phyloP scores from a whole-genome alignment of 257 asterid genomes.

The Hygrophila difformis region DNA sequence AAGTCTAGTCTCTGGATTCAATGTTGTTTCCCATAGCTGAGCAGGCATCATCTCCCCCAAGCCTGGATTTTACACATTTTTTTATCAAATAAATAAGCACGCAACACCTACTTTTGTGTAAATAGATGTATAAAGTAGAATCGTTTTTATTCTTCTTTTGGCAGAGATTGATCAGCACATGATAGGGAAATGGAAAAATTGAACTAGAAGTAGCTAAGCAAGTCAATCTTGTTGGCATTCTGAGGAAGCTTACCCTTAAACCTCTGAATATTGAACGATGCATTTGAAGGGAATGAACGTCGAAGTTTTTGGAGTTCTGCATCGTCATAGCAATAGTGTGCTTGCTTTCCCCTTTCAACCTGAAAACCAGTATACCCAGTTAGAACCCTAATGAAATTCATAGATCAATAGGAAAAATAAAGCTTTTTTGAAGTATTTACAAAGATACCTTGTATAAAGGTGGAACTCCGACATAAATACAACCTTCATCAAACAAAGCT shows the following conservation, averaged over 20 bases:
- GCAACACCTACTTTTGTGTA: too few relatives aligned
- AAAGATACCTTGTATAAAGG: conserved; percentile 81
- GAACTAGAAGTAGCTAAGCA: too few relatives aligned
- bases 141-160: too few relatives aligned
- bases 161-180: too few relatives aligned
- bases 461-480: conserved; percentile 95
- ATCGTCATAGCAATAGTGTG: conserved; percentile 78
- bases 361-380: too few relatives aligned
- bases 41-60: conserved; percentile 99
- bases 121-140: too few relatives aligned
- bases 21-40: conserved; percentile 98
- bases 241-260: conserved; percentile 58
- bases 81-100: conserved; percentile 2
- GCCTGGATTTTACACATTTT: conserved; percentile 51
- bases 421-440: conserved; percentile 1
- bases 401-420: conserved; percentile 2
- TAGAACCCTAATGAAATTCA: too few relatives aligned
- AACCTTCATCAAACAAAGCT: conserved; percentile 91
- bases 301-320: conserved; percentile 60
- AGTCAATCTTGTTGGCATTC: neutral
- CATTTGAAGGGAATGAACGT: conserved; percentile 76
- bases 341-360: conserved; percentile 96
- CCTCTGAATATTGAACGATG: conserved; percentile 93
- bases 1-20: conserved; percentile 72
- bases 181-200: too few relatives aligned